A percentile compares a stretch with the other conserved stretches of the same genome.
Conservation (phyloP, 2,329 filamentous ascomycete species). For the Dactylonectria estremocensis region DNA sequence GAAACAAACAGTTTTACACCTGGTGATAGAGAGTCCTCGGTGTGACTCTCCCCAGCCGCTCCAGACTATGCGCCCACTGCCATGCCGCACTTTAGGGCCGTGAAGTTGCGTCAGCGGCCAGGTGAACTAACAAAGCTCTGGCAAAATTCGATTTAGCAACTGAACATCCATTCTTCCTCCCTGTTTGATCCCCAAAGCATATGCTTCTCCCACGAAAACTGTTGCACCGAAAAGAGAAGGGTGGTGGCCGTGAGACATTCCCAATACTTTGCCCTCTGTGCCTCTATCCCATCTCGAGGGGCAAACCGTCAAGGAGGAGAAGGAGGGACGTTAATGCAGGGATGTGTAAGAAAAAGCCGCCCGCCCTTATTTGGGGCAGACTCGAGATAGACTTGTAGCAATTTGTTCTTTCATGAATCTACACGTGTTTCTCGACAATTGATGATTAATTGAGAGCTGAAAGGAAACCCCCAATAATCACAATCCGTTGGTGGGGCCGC, state of each 20-base stretch:
- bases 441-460: too few relatives aligned
- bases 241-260: slow-evolving; percentile 37
- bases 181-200: neutral
- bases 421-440: neutral
- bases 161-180: slow-evolving; percentile 14
- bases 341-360: too few relatives aligned
- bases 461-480: slow-evolving; percentile 22
- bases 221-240: slow-evolving; percentile 26
- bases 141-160: neutral
- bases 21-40: neutral
- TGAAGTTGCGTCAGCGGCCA: slow-evolving; percentile 5
- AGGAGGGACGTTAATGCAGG: neutral
- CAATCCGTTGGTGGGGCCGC: slow-evolving; percentile 4
- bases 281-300: neutral
- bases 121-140: slow-evolving; percentile 13
- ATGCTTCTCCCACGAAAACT: neutral
- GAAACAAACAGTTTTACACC: slow-evolving; percentile 35
- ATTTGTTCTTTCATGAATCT: too few relatives aligned
- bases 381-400: too few relatives aligned
- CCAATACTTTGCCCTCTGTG: slow-evolving; percentile 23
- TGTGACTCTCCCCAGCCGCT: slow-evolving; percentile 37
- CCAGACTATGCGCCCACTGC: slow-evolving; percentile 34
- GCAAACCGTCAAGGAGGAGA: neutral
- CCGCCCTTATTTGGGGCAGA: neutral
- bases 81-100: slow-evolving; percentile 27